Conservation (phyloP, 208 protist species). For the Trypanosoma vivax region DNA sequence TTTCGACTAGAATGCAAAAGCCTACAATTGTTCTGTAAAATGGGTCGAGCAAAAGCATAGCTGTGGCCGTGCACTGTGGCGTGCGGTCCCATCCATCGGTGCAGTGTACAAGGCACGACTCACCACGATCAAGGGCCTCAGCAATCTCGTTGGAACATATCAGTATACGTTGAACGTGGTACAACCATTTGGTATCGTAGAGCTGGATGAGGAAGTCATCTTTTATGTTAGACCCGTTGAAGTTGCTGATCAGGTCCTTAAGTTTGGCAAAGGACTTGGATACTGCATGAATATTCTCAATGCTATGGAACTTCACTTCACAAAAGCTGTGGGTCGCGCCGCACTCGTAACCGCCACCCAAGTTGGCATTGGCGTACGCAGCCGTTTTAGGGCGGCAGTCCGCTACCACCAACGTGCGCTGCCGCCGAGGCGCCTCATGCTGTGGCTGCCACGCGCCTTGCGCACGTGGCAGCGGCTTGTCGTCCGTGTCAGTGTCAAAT, state of each 20-base stretch:
- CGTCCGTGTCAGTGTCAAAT: slow-evolving; percentile 16
- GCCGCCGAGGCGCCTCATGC: slow-evolving; percentile 1
- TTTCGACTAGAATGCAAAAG: slow-evolving; percentile 92
- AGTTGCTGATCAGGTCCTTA: slow-evolving; percentile 35
- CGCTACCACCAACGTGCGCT: slow-evolving; percentile 41
- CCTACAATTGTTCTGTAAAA: slow-evolving; percentile 93
- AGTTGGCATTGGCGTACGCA: slow-evolving; percentile 51
- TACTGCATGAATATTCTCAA: slow-evolving; percentile 89
- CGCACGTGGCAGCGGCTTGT: neutral
- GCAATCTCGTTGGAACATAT: slow-evolving; percentile 37
- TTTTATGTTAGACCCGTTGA: slow-evolving; percentile 43
- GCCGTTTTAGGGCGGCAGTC: slow-evolving; percentile 70
- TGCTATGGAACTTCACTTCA: slow-evolving; percentile 63
- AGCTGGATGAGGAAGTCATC: slow-evolving; percentile 46
- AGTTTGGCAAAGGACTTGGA: slow-evolving; percentile 59
- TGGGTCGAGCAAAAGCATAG: slow-evolving; percentile 91
- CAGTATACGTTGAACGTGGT: slow-evolving; percentile 58
- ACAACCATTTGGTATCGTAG: slow-evolving; percentile 57
- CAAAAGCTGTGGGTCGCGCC: slow-evolving; percentile 62
- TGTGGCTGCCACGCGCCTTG: neutral
- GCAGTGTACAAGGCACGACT: slow-evolving; percentile 90
- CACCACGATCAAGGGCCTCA: slow-evolving; percentile 37
- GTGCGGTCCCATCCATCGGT: slow-evolving; percentile 95
- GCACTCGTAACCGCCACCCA: slow-evolving; percentile 84
- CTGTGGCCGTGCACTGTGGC: slow-evolving; percentile 72